Evolutionary conservation across 2,329 filamentous ascomycete species (phyloP).

Genomic region (Arthroderma sp.): DNA sequence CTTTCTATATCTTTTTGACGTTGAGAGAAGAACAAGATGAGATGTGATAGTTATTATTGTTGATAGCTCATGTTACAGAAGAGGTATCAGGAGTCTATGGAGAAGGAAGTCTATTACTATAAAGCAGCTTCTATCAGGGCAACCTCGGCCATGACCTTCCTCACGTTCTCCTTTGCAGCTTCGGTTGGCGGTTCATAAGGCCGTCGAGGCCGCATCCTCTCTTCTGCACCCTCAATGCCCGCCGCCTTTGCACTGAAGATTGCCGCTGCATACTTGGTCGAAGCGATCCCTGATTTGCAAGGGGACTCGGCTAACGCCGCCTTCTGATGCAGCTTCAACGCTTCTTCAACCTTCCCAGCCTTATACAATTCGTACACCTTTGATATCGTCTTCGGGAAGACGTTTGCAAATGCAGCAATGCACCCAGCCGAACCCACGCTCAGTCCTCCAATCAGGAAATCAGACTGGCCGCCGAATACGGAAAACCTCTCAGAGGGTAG

Average conservation of each 20-base stretch:
- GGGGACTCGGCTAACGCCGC: conserved; percentile 54
- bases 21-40: too few species aligned
- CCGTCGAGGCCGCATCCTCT: conserved; percentile 46
- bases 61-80: too few species aligned
- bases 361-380: conserved; percentile 51
- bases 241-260: conserved; percentile 48
- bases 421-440: conserved; percentile 43
- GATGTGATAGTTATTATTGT: too few species aligned
- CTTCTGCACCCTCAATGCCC: conserved; percentile 48
- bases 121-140: conserved; percentile 28
- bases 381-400: conserved; percentile 45
- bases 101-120: background rate
- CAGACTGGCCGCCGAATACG: conserved; percentile 59
- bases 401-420: conserved; percentile 47
- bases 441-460: conserved; percentile 52
- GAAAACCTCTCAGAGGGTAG: conserved; percentile 49
- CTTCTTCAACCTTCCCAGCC: conserved; percentile 46
- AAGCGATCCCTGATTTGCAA: conserved; percentile 54
- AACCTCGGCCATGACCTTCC: conserved; percentile 31
- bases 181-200: conserved; percentile 46
- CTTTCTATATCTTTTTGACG: too few species aligned
- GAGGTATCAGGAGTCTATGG: too few species aligned
- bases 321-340: conserved; percentile 47
- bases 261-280: conserved; percentile 56
- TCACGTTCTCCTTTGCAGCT: conserved; percentile 34